A percentile compares a stretch with the other conserved stretches of the same genome.
Conservation (phyloP, 1,139 yeast species). For the Candida sp. region DNA sequence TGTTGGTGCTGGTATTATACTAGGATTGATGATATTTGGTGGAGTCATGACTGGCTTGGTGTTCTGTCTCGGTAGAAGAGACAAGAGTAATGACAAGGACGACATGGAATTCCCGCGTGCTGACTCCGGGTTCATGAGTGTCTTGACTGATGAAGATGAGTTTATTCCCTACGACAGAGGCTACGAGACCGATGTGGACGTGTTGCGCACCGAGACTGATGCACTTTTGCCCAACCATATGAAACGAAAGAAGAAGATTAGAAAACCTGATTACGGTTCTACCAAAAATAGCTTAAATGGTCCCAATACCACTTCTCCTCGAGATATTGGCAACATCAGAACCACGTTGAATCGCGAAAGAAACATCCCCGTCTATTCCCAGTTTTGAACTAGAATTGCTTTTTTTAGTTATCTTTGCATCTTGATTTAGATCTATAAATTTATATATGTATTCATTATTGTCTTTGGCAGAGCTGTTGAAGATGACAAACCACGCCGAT, state of each 20-base stretch:
- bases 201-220: conserved; percentile 35
- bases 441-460: not conserved
- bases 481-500: too few species aligned
- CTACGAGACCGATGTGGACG: conserved; percentile 51
- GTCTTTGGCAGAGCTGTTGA: too few species aligned
- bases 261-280: conserved; percentile 22
- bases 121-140: conserved; percentile 44
- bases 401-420: not conserved
- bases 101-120: conserved; percentile 20
- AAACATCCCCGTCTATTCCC: conserved; percentile 31
- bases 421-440: not conserved
- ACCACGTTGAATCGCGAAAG: conserved; percentile 35
- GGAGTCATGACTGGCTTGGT: conserved; percentile 31
- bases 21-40: conserved; percentile 55
- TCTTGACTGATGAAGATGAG: conserved; percentile 32
- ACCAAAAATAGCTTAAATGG: conserved; percentile 9
- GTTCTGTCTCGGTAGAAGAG: conserved; percentile 27
- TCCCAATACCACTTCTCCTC: conserved; percentile 18
- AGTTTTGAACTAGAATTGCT: conserved; percentile 6
- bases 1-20: conserved; percentile 63
- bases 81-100: conserved; percentile 8
- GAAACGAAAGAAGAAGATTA: conserved; percentile 17
- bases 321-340: conserved; percentile 27
- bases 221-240: conserved; percentile 32
- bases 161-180: conserved; percentile 36